phyloP scores from a whole-genome alignment of 768 basidiomycete species.

The Auriscalpium microsporum region DNA sequence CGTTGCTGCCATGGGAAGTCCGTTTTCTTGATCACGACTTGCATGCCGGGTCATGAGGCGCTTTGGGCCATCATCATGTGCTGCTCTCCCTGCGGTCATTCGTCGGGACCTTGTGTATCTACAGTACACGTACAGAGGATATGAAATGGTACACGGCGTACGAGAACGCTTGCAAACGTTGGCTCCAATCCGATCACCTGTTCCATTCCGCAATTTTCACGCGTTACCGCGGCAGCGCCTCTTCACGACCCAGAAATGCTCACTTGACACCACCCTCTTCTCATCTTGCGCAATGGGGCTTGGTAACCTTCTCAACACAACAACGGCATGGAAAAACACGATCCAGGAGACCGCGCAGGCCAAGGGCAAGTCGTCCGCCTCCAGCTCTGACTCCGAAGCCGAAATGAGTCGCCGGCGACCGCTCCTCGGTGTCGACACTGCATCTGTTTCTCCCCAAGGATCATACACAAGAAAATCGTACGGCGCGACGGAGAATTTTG shows the following conservation, averaged over 20 bases:
- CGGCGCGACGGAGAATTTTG: not conserved
- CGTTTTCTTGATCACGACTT: no score
- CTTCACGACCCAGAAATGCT: not conserved
- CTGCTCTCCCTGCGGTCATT: no score
- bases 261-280: not conserved
- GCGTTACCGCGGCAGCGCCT: not conserved
- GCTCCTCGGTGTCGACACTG: conserved; percentile 5
- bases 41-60: no score
- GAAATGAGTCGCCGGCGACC: conserved; percentile 1
- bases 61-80: no score
- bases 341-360: not conserved
- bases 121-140: no score
- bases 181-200: not conserved
- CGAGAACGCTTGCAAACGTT: no score
- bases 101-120: no score
- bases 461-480: conserved; percentile 5
- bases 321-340: not conserved
- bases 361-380: not conserved
- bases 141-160: no score
- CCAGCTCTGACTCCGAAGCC: not conserved
- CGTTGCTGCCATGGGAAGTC: no score
- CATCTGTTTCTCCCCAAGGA: not conserved
- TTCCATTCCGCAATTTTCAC: not conserved
- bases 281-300: not conserved
- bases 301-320: not conserved